phyloP scores from a whole-genome alignment of 495 filamentous ascomycete species.

The Astrothelium subdiscretum region DNA sequence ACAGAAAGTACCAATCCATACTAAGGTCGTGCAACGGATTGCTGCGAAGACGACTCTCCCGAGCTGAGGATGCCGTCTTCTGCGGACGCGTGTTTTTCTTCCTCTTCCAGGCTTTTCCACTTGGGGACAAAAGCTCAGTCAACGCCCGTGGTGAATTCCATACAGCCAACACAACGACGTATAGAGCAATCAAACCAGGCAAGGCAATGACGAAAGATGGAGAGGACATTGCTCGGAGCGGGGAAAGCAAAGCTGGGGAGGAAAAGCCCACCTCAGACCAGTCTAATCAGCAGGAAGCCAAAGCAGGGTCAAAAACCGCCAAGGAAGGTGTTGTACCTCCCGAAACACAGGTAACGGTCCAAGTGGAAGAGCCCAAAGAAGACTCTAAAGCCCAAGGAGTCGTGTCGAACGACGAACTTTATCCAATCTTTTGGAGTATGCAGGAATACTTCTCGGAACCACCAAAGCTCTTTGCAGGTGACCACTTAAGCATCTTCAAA shows the following conservation, averaged over 20 bases:
- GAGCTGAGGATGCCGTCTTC: conserved; percentile 93
- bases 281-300: conserved; percentile 4
- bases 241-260: conserved; percentile 10
- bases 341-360: conserved; percentile 11
- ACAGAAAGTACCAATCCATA: conserved; percentile 76
- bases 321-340: conserved; percentile 19
- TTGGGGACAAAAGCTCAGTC: conserved; percentile 92
- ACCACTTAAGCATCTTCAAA: conserved; percentile 67
- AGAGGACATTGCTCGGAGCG: conserved; percentile 16
- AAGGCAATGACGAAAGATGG: conserved; percentile 46
- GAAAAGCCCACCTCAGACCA: conserved; percentile 6
- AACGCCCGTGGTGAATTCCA: conserved; percentile 96
- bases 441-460: conserved; percentile 89
- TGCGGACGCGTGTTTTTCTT: conserved; percentile 96
- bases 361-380: neutral
- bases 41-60: conserved; percentile 65
- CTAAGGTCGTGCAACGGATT: conserved; percentile 91
- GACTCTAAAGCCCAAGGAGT: conserved; percentile 22
- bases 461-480: conserved; percentile 59
- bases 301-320: conserved; percentile 10
- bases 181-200: conserved; percentile 43
- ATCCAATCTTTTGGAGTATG: conserved; percentile 88
- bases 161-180: conserved; percentile 84
- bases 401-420: conserved; percentile 60
- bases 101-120: conserved; percentile 89